phyloP scores from a whole-genome alignment of 177 flowering plant genomes.

The Vitis hybrid region DNA sequence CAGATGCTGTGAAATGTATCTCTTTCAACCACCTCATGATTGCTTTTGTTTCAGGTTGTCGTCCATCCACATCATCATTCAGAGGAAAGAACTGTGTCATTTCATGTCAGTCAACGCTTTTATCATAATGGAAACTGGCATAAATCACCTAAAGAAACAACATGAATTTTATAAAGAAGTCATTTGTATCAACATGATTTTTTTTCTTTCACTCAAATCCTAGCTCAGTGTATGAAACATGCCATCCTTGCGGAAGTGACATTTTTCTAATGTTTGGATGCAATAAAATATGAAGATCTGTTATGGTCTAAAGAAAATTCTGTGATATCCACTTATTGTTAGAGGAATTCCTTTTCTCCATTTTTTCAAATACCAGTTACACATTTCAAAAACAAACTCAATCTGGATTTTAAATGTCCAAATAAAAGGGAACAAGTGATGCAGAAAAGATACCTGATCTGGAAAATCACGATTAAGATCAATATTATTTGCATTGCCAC shows the following conservation, averaged over 20 bases:
- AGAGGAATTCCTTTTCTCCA: too few relatives aligned
- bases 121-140: slow-evolving; percentile 1
- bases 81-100: slow-evolving; percentile 61
- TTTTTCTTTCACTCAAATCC: too few relatives aligned
- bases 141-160: background rate
- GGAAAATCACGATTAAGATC: slow-evolving; percentile 98
- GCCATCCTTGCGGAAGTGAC: too few relatives aligned
- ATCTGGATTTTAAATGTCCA: background rate
- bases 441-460: slow-evolving; percentile 64
- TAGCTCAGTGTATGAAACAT: too few relatives aligned
- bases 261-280: too few relatives aligned
- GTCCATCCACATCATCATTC: slow-evolving; percentile 54
- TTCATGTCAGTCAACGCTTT: slow-evolving; percentile 12
- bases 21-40: slow-evolving; percentile 81
- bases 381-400: too few relatives aligned
- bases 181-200: too few relatives aligned
- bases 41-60: slow-evolving; percentile 97
- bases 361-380: too few relatives aligned
- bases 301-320: too few relatives aligned
- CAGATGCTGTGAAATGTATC: slow-evolving; percentile 82
- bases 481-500: slow-evolving; percentile 88
- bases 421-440: slow-evolving; percentile 1
- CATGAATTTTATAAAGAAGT: background rate
- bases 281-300: too few relatives aligned
- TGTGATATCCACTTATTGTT: too few relatives aligned